A percentile compares a stretch with the other conserved stretches of the same genome.
Evolutionary conservation across 2,329 filamentous ascomycete species (phyloP).

Genomic region (Xylariomycetidae sp.): DNA sequence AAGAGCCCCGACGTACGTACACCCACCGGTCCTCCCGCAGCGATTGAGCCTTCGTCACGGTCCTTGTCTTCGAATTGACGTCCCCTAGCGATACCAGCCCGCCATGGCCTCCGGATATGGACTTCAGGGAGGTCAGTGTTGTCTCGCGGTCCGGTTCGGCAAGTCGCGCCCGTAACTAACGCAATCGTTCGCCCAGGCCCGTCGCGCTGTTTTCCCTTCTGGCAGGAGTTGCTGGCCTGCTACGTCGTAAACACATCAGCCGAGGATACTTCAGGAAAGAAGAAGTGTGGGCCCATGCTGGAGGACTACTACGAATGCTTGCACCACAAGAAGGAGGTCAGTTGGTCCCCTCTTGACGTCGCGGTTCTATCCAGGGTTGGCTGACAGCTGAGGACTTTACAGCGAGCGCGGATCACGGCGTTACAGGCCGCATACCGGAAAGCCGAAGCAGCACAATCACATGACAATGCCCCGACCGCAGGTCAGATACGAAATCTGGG

Average conservation of each 20-base stretch:
- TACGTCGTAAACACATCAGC: conserved; percentile 88
- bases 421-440: conserved; percentile 84
- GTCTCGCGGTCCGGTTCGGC: conserved; percentile 2
- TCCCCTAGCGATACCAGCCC: conserved; percentile 4
- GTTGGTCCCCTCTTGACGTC: conserved; percentile 7
- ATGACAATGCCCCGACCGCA: conserved; percentile 75
- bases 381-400: conserved; percentile 10
- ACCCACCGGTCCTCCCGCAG: no score
- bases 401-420: conserved; percentile 72
- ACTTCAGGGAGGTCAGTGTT: conserved; percentile 69
- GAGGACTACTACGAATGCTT: conserved; percentile 99
- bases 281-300: conserved; percentile 76
- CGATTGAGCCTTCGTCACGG: conserved; percentile 14
- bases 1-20: no score
- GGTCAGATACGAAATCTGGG: conserved; percentile 86
- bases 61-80: no score
- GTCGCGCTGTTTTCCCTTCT: conserved; percentile 94
- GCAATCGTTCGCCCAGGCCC: conserved; percentile 39
- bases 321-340: conserved; percentile 97
- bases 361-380: conserved; percentile 3
- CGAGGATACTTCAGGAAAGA: conserved; percentile 74
- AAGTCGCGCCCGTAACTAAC: conserved; percentile 12
- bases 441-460: conserved; percentile 64
- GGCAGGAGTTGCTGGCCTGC: conserved; percentile 98
- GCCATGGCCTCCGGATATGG: conserved; percentile 78